Conservation (phyloP, 352 stramenopile genomes). For the Peronosclerospora sorghi region DNA sequence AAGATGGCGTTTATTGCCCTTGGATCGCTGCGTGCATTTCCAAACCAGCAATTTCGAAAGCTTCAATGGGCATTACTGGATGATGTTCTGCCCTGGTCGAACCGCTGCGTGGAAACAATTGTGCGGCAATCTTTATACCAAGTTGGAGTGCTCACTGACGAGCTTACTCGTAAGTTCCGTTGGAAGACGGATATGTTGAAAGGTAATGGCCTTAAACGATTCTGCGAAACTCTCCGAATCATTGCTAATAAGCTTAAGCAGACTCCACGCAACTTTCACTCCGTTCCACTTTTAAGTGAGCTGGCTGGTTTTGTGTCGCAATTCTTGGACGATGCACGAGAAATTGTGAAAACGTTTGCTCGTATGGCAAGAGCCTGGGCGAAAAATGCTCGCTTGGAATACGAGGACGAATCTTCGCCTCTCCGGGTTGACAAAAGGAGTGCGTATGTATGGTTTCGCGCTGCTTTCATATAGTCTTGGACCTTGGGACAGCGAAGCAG, state of each 20-base stretch:
- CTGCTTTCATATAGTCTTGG: conserved; percentile 20
- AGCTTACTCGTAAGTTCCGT: conserved; percentile 4
- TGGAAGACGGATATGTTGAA: conserved; percentile 37
- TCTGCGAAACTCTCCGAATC: conserved; percentile 8
- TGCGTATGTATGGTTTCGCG: conserved; percentile 29
- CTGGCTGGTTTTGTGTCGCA: conserved; percentile 20
- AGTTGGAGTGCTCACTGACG: conserved; percentile 27
- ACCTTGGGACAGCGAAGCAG: conserved; percentile 5
- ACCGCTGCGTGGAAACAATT: conserved; percentile 23
- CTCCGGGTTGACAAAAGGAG: conserved; percentile 8
- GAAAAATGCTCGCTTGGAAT: conserved; percentile 6
- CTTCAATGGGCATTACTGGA: conserved; percentile 29
- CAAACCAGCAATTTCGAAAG: conserved; percentile 41
- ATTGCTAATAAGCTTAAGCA: conserved; percentile 18
- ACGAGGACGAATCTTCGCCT: conserved; percentile 3
- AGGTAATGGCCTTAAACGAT: conserved; percentile 4
- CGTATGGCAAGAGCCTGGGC: conserved; percentile 21
- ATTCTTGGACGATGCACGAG: conserved; percentile 7
- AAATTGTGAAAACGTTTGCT: conserved; percentile 13
- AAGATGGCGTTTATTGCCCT: conserved; percentile 21
- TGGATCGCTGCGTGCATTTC: conserved; percentile 31
- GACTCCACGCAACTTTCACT: conserved; percentile 19
- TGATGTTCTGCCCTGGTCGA: conserved; percentile 31
- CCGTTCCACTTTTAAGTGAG: conserved; percentile 28
- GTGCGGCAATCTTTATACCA: conserved; percentile 39